Conservation (phyloP, 2,329 filamentous ascomycete genomes). For the Thielaviopsis cerberus region DNA sequence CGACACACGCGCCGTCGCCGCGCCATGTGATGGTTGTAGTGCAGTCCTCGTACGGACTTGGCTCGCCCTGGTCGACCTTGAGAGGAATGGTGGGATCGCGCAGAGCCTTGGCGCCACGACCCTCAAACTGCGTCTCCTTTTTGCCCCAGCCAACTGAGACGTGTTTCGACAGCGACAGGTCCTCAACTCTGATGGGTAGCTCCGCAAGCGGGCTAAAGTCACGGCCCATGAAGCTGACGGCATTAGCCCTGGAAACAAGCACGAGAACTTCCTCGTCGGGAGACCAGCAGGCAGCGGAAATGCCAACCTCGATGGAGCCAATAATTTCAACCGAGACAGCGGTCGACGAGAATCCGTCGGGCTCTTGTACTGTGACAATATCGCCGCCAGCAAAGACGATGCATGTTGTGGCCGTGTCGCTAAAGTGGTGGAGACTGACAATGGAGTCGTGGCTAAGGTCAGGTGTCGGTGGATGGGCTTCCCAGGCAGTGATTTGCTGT, state of each 20-base stretch:
- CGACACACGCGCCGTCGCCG: constrained; percentile 80
- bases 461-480: constrained; percentile 63
- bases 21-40: constrained; percentile 70
- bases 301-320: constrained; percentile 81
- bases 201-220: constrained; percentile 72
- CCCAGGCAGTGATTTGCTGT: constrained; percentile 58
- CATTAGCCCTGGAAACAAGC: constrained; percentile 61
- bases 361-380: constrained; percentile 66
- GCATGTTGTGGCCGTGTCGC: constrained; percentile 59
- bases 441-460: constrained; percentile 59
- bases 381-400: constrained; percentile 79
- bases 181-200: constrained; percentile 51
- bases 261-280: constrained; percentile 83
- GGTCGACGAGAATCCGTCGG: constrained; percentile 18
- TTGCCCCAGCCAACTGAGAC: constrained; percentile 98
- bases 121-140: constrained; percentile 93
- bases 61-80: constrained; percentile 63
- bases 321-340: constrained; percentile 69
- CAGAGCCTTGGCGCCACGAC: constrained; percentile 67
- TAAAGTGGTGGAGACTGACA: constrained; percentile 66
- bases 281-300: constrained; percentile 78
- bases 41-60: constrained; percentile 57
- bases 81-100: constrained; percentile 90
- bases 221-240: constrained; percentile 79
- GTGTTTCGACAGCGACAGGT: constrained; percentile 75